These are phyloP conservation scores for Paramyrothecium roridum DNA, from an alignment of 2,329 filamentous ascomycete species.

Conservation along the genomic window DNA sequence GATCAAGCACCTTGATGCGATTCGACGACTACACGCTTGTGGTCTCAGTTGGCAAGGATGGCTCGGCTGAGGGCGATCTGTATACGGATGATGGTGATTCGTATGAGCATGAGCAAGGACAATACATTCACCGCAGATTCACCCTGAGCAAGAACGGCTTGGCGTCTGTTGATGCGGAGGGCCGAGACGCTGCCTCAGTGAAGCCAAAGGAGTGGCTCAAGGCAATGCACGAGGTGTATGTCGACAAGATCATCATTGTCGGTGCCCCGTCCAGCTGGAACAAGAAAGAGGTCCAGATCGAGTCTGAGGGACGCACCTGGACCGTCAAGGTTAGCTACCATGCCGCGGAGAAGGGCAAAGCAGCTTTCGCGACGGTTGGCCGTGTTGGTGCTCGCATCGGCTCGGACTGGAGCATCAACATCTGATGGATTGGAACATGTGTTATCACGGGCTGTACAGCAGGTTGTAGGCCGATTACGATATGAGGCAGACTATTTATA, in stretches of 20 bases:
- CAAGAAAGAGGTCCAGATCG: constrained; percentile 57
- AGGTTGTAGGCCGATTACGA: background rate
- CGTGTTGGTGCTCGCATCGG: constrained; percentile 50
- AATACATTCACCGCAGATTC: constrained; percentile 85
- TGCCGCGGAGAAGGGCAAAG: constrained; percentile 41
- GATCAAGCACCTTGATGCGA: constrained; percentile 84
- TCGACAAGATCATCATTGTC: constrained; percentile 83
- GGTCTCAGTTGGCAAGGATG: constrained; percentile 59
- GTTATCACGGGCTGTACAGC: background rate
- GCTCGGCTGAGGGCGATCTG: constrained; percentile 69
- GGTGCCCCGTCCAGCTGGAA: constrained; percentile 73
- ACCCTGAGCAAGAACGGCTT: constrained; percentile 59
- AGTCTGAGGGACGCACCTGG: constrained; percentile 50
- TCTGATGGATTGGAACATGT: constrained; percentile 15
- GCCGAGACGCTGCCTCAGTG: constrained; percentile 48
- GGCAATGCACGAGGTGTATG: constrained; percentile 70
- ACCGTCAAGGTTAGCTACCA: constrained; percentile 60
- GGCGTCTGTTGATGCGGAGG: constrained; percentile 65
- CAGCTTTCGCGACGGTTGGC: constrained; percentile 50
- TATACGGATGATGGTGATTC: constrained; percentile 94
- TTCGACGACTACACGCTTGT: constrained; percentile 95
- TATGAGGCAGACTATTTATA: background rate
- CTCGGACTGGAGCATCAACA: constrained; percentile 48
- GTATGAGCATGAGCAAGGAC: constrained; percentile 81
- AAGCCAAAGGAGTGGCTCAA: constrained; percentile 70